Conservation (phyloP, 2,329 filamentous ascomycete species). For the Cladosporium phlei region DNA sequence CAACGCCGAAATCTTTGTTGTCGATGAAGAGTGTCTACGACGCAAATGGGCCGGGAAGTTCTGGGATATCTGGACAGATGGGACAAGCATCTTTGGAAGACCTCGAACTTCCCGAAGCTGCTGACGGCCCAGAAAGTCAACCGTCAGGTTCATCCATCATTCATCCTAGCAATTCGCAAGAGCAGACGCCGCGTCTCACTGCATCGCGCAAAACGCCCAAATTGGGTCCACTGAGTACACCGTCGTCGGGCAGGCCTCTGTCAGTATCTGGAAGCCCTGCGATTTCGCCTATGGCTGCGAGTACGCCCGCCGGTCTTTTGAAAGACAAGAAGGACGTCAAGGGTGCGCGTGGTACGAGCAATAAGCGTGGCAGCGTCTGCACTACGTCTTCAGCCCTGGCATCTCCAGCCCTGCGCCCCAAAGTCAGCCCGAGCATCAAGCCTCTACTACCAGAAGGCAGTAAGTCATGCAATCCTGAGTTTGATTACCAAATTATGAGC, state of each 20-base stretch:
- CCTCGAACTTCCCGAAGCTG: constrained; percentile 69
- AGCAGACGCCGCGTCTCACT: constrained; percentile 57
- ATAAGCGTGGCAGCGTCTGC: constrained; percentile 61
- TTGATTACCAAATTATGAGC: constrained; percentile 8
- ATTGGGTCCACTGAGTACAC: constrained; percentile 53
- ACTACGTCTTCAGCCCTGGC: constrained; percentile 64
- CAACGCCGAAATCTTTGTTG: constrained; percentile 31
- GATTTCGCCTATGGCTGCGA: constrained; percentile 48
- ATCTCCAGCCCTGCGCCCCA: constrained; percentile 80
- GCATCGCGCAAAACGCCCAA: constrained; percentile 61
- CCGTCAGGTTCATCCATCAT: constrained; percentile 37
- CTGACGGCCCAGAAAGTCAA: constrained; percentile 52
- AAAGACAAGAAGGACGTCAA: constrained; percentile 29
- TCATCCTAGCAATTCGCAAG: constrained; percentile 30
- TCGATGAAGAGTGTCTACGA: constrained; percentile 21
- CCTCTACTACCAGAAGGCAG: constrained; percentile 71
- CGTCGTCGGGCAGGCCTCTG: constrained; percentile 31
- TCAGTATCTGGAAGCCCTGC: constrained; percentile 51
- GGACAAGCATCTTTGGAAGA: constrained; percentile 49
- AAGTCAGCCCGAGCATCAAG: constrained; percentile 91
- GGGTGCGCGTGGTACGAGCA: constrained; percentile 44
- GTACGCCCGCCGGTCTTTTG: constrained; percentile 28
- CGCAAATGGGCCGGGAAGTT: constrained; percentile 4
- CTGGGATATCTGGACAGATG: constrained; percentile 13
- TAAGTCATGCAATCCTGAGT: too few relatives aligned